A percentile compares a stretch with the other conserved stretches of the same genome.
Evolutionary conservation across 768 basidiomycete species (phyloP).

Genomic region (Trametes sanguinea): DNA sequence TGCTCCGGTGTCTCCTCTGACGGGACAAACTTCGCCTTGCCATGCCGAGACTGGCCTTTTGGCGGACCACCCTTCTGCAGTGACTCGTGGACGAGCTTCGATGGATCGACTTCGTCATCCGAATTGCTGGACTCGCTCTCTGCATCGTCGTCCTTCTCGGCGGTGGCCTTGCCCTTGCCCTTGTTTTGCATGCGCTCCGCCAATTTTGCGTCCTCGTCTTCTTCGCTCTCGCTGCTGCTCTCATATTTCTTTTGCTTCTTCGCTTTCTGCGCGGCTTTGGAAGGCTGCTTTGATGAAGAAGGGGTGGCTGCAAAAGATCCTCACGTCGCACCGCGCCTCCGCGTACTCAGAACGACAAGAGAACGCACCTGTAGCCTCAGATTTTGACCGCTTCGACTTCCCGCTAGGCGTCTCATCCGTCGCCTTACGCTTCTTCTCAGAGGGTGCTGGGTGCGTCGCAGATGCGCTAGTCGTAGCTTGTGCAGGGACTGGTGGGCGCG

Average conservation of each 20-base stretch:
- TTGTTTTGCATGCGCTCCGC: not conserved
- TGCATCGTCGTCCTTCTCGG: slow-evolving; percentile 18
- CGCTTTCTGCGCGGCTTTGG: not conserved
- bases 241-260: not conserved
- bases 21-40: slow-evolving; percentile 55
- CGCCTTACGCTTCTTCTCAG: slow-evolving; percentile 25
- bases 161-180: not conserved
- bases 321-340: not conserved
- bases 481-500: slow-evolving; percentile 14
- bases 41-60: slow-evolving; percentile 32
- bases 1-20: slow-evolving; percentile 70
- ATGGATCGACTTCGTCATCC: slow-evolving; percentile 38
- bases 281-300: not conserved
- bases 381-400: slow-evolving; percentile 20
- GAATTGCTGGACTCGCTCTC: slow-evolving; percentile 28
- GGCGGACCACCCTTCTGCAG: slow-evolving; percentile 36
- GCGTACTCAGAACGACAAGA: not conserved
- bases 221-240: slow-evolving; percentile 2
- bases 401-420: not conserved
- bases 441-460: not conserved
- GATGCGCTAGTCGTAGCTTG: not conserved
- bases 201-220: slow-evolving; percentile 6
- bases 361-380: slow-evolving; percentile 10
- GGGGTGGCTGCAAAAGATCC: not conserved
- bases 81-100: slow-evolving; percentile 66